These are phyloP conservation scores for Nakazawaea siamensis DNA, from an alignment of 805 yeast species.

Conservation along the genomic window DNA sequence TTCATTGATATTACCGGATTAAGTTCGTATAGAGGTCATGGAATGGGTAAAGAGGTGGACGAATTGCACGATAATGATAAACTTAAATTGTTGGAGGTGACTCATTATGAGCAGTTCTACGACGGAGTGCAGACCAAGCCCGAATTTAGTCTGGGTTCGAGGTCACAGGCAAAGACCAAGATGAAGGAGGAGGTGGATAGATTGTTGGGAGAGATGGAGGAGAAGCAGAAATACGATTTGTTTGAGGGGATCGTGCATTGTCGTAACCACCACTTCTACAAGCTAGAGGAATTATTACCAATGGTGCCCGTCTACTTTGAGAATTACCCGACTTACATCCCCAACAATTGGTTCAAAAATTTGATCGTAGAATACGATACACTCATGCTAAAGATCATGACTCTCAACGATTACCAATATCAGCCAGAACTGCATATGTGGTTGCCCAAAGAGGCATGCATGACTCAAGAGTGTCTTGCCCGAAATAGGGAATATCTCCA, in stretches of 20 bases:
- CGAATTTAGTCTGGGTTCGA: background rate
- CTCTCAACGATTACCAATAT: background rate
- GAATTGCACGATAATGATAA: slow-evolving; percentile 2
- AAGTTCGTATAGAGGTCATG: slow-evolving; percentile 6
- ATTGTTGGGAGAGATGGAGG: background rate
- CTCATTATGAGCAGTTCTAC: slow-evolving; percentile 5
- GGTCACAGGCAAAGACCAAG: background rate
- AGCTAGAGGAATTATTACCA: slow-evolving; percentile 39
- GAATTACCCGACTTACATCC: slow-evolving; percentile 46
- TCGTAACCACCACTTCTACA: slow-evolving; percentile 45
- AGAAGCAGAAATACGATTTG: background rate
- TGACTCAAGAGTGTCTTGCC: too few relatives aligned
- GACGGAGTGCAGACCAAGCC: slow-evolving; percentile 2
- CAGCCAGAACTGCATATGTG: slow-evolving; percentile 3
- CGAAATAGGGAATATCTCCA: too few relatives aligned
- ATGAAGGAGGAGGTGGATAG: background rate
- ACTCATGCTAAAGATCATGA: background rate
- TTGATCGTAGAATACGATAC: slow-evolving; percentile 8
- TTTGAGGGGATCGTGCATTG: slow-evolving; percentile 26
- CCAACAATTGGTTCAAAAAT: slow-evolving; percentile 24
- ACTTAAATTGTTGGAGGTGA: background rate
- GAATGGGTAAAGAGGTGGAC: background rate
- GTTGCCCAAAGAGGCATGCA: too few relatives aligned
- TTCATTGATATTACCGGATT: slow-evolving; percentile 37
- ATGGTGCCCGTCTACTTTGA: slow-evolving; percentile 41